A percentile compares a stretch with the other conserved stretches of the same genome.
Evolutionary conservation across 2,329 filamentous ascomycete genomes (phyloP).

Genomic region (Akanthomyces uredinophilus): DNA sequence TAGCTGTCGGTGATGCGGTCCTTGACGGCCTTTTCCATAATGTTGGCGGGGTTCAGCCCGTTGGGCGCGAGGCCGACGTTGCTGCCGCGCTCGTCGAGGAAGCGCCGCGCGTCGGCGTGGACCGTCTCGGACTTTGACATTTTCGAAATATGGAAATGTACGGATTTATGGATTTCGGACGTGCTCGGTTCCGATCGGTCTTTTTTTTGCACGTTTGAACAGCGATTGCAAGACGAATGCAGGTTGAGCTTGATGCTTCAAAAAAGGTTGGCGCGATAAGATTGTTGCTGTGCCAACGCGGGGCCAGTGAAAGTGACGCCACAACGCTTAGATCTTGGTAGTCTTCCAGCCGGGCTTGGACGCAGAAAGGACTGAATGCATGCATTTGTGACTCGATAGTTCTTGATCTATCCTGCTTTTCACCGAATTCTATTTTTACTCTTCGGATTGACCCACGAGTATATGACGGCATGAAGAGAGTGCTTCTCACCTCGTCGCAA

Average conservation of each 20-base stretch:
- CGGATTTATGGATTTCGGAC: background rate
- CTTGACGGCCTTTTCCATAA: constrained; percentile 91
- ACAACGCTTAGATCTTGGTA: background rate
- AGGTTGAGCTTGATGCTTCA: constrained; percentile 12
- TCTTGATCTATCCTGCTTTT: background rate
- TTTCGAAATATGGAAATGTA: constrained; percentile 2
- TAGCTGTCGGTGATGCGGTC: constrained; percentile 94
- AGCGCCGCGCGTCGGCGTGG: constrained; percentile 72
- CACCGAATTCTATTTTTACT: background rate
- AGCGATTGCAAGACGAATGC: background rate
- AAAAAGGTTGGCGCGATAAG: constrained; percentile 30
- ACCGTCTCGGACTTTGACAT: constrained; percentile 47
- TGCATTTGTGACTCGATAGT: background rate
- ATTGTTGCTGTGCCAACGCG: constrained; percentile 40
- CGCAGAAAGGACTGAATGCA: background rate
- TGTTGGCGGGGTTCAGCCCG: constrained; percentile 88
- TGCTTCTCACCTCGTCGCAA: constrained; percentile 65
- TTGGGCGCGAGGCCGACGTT: constrained; percentile 69
- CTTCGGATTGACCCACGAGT: background rate
- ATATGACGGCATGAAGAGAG: constrained; percentile 28
- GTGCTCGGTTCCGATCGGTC: constrained; percentile 8
- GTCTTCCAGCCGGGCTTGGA: background rate
- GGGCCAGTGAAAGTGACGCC: constrained; percentile 6
- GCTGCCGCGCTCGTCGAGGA: constrained; percentile 89
- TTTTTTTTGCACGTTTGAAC: background rate